These are phyloP conservation scores for Psilocybe subaeruginosa DNA, from an alignment of 768 basidiomycete species.

Conservation along the genomic window DNA sequence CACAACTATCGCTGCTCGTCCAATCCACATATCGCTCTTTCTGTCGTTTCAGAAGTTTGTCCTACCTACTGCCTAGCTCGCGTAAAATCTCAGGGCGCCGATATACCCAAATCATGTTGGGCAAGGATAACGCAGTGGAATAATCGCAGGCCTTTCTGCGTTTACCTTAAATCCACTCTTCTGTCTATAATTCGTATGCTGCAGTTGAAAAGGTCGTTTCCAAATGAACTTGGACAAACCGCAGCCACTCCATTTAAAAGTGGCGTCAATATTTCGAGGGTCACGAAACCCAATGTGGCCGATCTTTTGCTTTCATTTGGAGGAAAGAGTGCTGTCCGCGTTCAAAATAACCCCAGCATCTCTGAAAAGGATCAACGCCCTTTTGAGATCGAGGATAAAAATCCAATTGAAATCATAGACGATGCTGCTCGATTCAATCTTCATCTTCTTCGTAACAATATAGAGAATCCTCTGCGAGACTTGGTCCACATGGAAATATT, in stretches of 20 bases:
- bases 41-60: slow-evolving; percentile 55
- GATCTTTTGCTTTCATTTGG: slow-evolving; percentile 54
- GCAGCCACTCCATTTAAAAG: slow-evolving; percentile 27
- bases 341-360: slow-evolving; percentile 47
- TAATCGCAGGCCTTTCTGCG: slow-evolving; percentile 54
- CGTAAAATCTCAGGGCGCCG: slow-evolving; percentile 34
- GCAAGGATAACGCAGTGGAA: slow-evolving; percentile 55
- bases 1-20: slow-evolving; percentile 64
- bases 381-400: slow-evolving; percentile 38
- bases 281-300: slow-evolving; percentile 44
- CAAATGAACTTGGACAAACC: slow-evolving; percentile 33
- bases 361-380: slow-evolving; percentile 36
- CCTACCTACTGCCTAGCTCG: slow-evolving; percentile 62
- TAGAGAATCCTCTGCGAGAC: slow-evolving; percentile 45
- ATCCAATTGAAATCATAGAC: slow-evolving; percentile 45
- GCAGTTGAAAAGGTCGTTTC: slow-evolving; percentile 43
- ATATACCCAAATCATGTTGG: slow-evolving; percentile 49
- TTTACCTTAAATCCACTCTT: slow-evolving; percentile 52
- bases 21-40: slow-evolving; percentile 54
- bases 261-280: slow-evolving; percentile 49
- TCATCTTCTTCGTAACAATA: slow-evolving; percentile 57
- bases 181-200: slow-evolving; percentile 47
- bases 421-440: slow-evolving; percentile 63
- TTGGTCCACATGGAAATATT: slow-evolving; percentile 58
- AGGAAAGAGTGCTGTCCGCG: slow-evolving; percentile 40